Base-by-base conservation (phyloP, 768 basidiomycete genomes). In the Cantharellus anzutake region DNA sequence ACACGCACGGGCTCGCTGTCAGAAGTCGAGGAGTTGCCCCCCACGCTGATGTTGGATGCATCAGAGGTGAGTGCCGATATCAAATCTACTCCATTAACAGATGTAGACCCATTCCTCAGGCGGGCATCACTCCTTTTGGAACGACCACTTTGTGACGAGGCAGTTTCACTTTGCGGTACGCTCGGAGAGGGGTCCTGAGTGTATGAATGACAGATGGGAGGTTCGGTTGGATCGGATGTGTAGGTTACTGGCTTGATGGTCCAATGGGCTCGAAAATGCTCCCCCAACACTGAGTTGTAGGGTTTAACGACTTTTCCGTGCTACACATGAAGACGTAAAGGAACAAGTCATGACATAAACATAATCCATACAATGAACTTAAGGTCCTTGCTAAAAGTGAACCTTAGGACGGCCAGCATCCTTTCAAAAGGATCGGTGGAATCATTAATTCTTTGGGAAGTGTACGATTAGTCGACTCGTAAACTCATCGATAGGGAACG, bases 251-350 rank as follows among this genome's bases (percentile, higher is more conserved):
- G 85, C 5, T 80, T 68, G 14, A 91, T 75, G 63, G 86, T 86
- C 87, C 88, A 92, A 66, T 89, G 86, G 11, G 85, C 75, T 52
- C 86, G 83, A 71, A 92, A 92, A 70, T 90, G 84, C 69, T 92
- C 89, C 60, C 89, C 86, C 0, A 90, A 78, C 34, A 86, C 85
- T 1, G 84, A 84, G 70, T 86, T 89, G 73, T 88, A 86, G 0
- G 94, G 93, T 68, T 97, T 97, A 76, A 87, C 89, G 29, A 96
- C 80, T 71, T 89, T 90, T 34, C 90, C 89, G 61, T 87, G 82
- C 88, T 42, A 40, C n/a, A 51, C 29, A 56, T 14, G n/a, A 63
- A 51, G 37, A 29, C 41, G 29, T 20, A 20, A 42, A 60, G 44
- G 7, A 59, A 4, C 44, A 52, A 48, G 35, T 37, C 3, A 38